A percentile compares a stretch with the other conserved stretches of the same genome.
Evolutionary conservation across 176 grass and related monocot species (phyloP).

Genomic region (Lolium perenne): DNA sequence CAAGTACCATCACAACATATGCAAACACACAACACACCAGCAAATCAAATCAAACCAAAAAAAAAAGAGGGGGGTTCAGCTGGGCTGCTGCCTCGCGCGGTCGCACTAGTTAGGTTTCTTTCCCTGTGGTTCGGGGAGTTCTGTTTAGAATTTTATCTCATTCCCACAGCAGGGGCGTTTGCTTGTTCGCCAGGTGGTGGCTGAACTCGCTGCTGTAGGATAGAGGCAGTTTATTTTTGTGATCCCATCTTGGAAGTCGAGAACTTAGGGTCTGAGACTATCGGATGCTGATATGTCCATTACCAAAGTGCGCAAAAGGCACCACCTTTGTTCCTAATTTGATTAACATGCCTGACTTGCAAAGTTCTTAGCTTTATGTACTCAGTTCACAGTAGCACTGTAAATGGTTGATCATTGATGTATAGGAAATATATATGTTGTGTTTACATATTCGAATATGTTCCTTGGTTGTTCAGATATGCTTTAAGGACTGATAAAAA

Average conservation of each 20-base stretch:
- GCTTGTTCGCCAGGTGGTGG: background rate
- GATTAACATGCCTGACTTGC: background rate
- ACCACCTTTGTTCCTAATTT: background rate
- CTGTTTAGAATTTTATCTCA: background rate
- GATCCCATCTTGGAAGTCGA: background rate
- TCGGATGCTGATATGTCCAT: background rate
- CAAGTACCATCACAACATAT: too few relatives aligned
- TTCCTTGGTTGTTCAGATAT: background rate
- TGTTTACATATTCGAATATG: background rate
- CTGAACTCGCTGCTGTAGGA: background rate
- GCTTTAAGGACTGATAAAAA: background rate
- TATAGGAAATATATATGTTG: background rate
- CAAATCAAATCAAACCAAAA: too few relatives aligned
- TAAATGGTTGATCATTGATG: background rate
- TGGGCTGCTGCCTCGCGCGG: background rate
- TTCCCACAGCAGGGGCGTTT: background rate
- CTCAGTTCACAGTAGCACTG: background rate
- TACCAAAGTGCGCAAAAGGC: background rate
- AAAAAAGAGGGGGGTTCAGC: background rate
- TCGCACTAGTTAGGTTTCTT: background rate
- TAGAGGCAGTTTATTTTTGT: conserved; percentile 16
- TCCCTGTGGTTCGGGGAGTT: background rate
- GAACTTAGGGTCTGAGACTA: background rate
- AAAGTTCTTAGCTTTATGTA: conserved; percentile 3
- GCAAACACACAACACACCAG: too few relatives aligned